Percentiles rank a stretch among this genome's conserved stretches.
These are phyloP conservation scores for Erysimum cheiranthoides DNA, from an alignment of 345 rosid species.

Conservation along the genomic window DNA sequence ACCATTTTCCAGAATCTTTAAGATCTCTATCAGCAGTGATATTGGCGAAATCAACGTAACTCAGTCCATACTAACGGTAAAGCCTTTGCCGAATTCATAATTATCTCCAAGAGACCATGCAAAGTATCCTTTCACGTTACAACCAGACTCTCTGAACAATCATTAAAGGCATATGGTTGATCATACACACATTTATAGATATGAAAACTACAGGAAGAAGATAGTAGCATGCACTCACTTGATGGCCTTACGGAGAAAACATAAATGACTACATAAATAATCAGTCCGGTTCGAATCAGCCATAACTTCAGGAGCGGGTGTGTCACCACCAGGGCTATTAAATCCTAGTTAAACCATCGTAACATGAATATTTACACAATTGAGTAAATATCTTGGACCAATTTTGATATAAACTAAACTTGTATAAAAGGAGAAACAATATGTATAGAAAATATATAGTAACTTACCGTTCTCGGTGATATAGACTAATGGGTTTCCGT, in stretches of 20 bases:
- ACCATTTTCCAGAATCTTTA: slow-evolving; percentile 37
- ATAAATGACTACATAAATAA: slow-evolving; percentile 41
- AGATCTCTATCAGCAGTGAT: slow-evolving; percentile 22
- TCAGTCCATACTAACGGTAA: slow-evolving; percentile 30
- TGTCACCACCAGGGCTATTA: slow-evolving; percentile 7
- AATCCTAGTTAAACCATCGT: slow-evolving; percentile 8
- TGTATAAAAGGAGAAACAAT: neutral
- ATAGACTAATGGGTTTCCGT: slow-evolving; percentile 16
- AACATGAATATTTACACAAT: neutral
- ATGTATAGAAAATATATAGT: no score
- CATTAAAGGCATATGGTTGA: neutral
- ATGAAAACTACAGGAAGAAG: neutral
- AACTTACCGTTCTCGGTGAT: slow-evolving; percentile 39
- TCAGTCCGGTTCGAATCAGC: slow-evolving; percentile 21
- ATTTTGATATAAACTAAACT: slow-evolving; percentile 1
- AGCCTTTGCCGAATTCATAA: slow-evolving; percentile 32
- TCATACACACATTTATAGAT: neutral
- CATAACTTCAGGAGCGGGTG: neutral
- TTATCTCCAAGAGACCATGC: slow-evolving; percentile 35
- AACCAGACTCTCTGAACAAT: neutral
- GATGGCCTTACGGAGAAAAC: slow-evolving; percentile 37
- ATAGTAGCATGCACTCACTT: slow-evolving; percentile 18
- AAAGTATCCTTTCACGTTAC: slow-evolving; percentile 34
- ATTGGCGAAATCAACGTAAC: slow-evolving; percentile 11
- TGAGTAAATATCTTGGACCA: neutral